A percentile compares a stretch with the other conserved stretches of the same genome.
Evolutionary conservation across 2,329 filamentous ascomycete genomes (phyloP).

Genomic region (Neurospora sp.): DNA sequence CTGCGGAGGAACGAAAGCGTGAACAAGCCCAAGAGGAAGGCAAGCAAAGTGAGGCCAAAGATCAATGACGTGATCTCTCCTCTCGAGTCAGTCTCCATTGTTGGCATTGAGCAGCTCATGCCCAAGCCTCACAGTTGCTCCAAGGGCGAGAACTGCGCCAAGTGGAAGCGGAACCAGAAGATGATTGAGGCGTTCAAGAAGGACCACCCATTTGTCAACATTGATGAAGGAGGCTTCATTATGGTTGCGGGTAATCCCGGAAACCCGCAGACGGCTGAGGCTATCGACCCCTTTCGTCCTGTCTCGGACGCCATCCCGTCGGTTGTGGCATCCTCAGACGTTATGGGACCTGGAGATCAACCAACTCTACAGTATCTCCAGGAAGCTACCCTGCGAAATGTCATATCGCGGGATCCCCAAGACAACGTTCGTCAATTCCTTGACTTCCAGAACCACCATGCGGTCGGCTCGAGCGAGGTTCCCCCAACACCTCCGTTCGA

Average conservation of each 20-base stretch:
- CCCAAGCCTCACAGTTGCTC: conserved; percentile 76
- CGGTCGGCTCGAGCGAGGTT: conserved; percentile 39
- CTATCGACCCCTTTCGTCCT: conserved; percentile 51
- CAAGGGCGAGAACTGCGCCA: conserved; percentile 78
- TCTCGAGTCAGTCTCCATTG: conserved; percentile 78
- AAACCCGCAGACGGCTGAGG: conserved; percentile 56
- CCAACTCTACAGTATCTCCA: conserved; percentile 61
- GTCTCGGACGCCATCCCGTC: conserved; percentile 70
- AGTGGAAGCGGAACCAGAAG: conserved; percentile 71
- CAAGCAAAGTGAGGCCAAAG: conserved; percentile 26
- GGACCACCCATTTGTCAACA: conserved; percentile 60
- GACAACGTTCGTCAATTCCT: conserved; percentile 92
- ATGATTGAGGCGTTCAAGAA: conserved; percentile 65
- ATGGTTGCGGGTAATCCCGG: conserved; percentile 71
- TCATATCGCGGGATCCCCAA: conserved; percentile 70
- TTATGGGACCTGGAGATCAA: conserved; percentile 60
- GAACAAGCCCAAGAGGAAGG: conserved; percentile 29
- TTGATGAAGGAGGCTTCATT: conserved; percentile 54
- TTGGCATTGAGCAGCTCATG: conserved; percentile 81
- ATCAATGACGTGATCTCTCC: conserved; percentile 62
- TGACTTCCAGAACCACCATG: conserved; percentile 61
- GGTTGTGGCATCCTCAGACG: conserved; percentile 81
- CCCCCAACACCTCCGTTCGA: conserved; percentile 62
- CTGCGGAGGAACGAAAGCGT: conserved; percentile 28
- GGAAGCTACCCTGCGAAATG: conserved; percentile 58